Base-by-base conservation (phyloP, 306 rosid genomes). In the Glycine soja region DNA sequence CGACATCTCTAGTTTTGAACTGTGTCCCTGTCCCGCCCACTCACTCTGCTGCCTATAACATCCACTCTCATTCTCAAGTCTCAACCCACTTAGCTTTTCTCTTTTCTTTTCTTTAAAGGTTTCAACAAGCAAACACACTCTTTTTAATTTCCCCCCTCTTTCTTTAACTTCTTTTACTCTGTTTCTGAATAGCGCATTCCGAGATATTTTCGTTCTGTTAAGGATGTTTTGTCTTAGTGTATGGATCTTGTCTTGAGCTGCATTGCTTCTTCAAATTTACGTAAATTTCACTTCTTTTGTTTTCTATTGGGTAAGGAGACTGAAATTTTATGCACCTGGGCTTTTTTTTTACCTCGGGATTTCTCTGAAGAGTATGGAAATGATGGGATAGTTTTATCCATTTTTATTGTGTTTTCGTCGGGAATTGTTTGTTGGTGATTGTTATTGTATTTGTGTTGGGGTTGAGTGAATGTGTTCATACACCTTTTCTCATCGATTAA, bases 1-100 rank as follows among this genome's bases (percentile, higher is more conserved):
- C 15, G 38, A 79, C 70, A 65, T 85, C 82, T 83, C 77, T 81
- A 87, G 83, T 88, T 92, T 93, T 92, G 89, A 93, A 93, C 88
- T 76, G 85, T 83, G 64, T 30, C 74, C 64, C 72, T 77, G 81
- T 89, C 96, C 96, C 97, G 94, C 97, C 16, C 69, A 11, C 70
- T 83, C 96, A 88, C 88, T 24, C 83, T n/a, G n/a, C 4, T 10
- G 5, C 77, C 58, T 87, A 77, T 84, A 84, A 67, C 86, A 48
- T 24, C 2, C 30, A 24, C 2, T 65, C 51, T 87, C 30, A 83
- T 89, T 83, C 64, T 64, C 36, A 24, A 24, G 3, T 19, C 38
- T 19, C 38, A 58, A 4, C 81, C 63, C 87, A 71, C 30, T 10
- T 13, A 0, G 11, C 11, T 77, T n/a, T 36, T 24, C 30, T 24